Base-by-base conservation (phyloP, 2,329 filamentous ascomycete genomes). In the Aspergillus spinulosporus region DNA sequence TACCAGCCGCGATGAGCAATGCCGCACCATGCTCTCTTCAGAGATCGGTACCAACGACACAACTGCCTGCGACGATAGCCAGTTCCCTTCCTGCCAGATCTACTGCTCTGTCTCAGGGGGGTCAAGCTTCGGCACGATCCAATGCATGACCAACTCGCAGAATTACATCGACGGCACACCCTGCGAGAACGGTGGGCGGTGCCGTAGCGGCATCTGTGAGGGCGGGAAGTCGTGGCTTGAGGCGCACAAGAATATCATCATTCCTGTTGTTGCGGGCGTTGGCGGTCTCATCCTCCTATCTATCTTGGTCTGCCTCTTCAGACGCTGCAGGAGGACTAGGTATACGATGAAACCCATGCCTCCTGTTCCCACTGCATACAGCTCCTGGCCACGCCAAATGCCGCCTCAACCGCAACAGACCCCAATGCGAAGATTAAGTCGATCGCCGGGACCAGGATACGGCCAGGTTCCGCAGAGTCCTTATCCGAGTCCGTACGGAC, bases 91-190 rank as follows among this genome's bases (percentile, higher is more conserved):
- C 49, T 99, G 94, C 74, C 80, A 83, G 60, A 78, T 97, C 49
- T 86, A 86, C 48, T 99, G 94, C 73, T 81, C 32, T 4, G 49
- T 82, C 2, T 88, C 87, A 26, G 32, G 15, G 3, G 28, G 48
- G 6, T 32, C 36, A 11, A 11, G 14, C 15, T 14, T 45, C 29
- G 44, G 8, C 21, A 26, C 21, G 7, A 29, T 42, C 39, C 32
- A 28, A 91, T 73, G 87, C 88, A 58, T 82, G 83, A 53, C 58
- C 21, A 84, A 95, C 76, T 87, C 90, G 70, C 92, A 97, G 71
- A 94, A 95, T 75, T 97, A 96, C 75, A 79, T 97, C 31, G 94
- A 99, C 69, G 94, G 94, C 14, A 97, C 94, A 1, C 78, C 83
- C 1, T 99, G 94, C 70, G 82, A 85, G 51, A 89, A 88, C 14